Base-by-base conservation (phyloP, 2,329 filamentous ascomycete genomes). In the Colletotrichum falcatum region DNA sequence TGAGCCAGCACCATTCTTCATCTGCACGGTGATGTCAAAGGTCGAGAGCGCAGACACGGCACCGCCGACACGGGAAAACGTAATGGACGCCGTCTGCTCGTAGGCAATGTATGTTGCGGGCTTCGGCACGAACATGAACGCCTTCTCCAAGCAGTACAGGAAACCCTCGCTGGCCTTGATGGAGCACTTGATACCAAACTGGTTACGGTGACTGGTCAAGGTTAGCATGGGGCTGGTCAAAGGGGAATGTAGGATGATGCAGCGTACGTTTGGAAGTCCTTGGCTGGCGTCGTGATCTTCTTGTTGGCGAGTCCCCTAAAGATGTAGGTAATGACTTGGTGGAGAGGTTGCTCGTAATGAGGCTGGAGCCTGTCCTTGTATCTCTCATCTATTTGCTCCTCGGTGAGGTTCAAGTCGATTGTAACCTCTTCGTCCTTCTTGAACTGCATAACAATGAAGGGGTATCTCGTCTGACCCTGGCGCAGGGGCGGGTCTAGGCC, bases 111-210 rank as follows among this genome's bases (percentile, higher is more conserved):
- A 99, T 1, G 95, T 98, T 20, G 96, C 95, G 1, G 96, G 96
- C 84, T 99, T 99, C 39, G 96, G 96, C 20, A 99, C 96, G 80
- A 99, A 99, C 89, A 99, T 97, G 82, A 99, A 97, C 9, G 95
- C 95, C 83, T 98, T 98, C 82, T 99, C 96, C 75, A 99, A 85
- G 80, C 95, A 98, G 88, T 97, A 99, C 61, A 99, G 86, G 79
- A 97, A 95, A 71, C 97, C 96, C 83, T 99, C 96, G 81, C 97
- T 98, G 64, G 97, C 97, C 84, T 99, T 99, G 89, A 99, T 98
- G n/a, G 95, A 97, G 82, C 96, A 99, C 84, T 99, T 99, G 82
- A 99, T 97, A 69, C 96, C 96, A 75, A 91, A 94, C 81, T 98
- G 95, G 77, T 92, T 90, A 79, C 97, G 94, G 83, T 98, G 96